Conservation (phyloP, 2,329 filamentous ascomycete species). For the Coccinonectria pachysandricola region DNA sequence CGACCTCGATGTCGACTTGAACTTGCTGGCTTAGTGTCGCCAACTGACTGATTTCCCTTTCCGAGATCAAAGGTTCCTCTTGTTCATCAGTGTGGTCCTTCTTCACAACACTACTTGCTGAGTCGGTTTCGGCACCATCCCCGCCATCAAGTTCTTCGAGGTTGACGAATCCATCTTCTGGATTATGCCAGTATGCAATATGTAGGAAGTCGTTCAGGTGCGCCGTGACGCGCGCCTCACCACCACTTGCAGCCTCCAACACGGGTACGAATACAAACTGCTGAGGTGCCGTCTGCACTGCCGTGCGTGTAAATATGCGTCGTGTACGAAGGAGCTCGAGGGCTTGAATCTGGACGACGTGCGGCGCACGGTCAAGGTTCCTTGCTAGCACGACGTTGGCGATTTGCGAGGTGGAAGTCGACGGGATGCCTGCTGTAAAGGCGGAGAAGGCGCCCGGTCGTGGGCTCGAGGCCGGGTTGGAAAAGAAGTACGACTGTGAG, state of each 20-base stretch:
- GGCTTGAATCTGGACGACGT: constrained; percentile 72
- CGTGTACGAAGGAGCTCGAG: constrained; percentile 69
- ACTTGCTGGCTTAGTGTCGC: constrained; percentile 47
- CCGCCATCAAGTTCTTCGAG: constrained; percentile 49
- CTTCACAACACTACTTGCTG: constrained; percentile 37
- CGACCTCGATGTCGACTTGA: constrained; percentile 63
- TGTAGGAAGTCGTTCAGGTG: constrained; percentile 76
- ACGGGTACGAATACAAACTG: constrained; percentile 73
- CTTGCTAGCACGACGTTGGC: constrained; percentile 77
- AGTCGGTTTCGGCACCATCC: constrained; percentile 23
- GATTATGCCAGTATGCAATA: constrained; percentile 76
- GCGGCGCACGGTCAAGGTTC: constrained; percentile 64
- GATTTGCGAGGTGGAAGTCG: constrained; percentile 40
- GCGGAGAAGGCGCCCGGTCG: constrained; percentile 19
- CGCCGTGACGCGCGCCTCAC: constrained; percentile 38
- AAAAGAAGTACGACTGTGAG: constrained; percentile 22
- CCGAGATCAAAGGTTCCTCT: constrained; percentile 28
- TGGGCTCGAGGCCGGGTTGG: constrained; percentile 12
- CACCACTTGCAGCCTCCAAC: constrained; percentile 39
- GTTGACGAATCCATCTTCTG: constrained; percentile 62
- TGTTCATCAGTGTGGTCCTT: constrained; percentile 13
- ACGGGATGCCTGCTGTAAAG: constrained; percentile 16
- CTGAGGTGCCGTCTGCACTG: constrained; percentile 63
- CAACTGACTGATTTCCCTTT: constrained; percentile 49
- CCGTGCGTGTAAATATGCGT: constrained; percentile 65